These are phyloP conservation scores for Chlamydomonas applanata DNA, from an alignment of 139 green algal genomes.

Conservation along the genomic window DNA sequence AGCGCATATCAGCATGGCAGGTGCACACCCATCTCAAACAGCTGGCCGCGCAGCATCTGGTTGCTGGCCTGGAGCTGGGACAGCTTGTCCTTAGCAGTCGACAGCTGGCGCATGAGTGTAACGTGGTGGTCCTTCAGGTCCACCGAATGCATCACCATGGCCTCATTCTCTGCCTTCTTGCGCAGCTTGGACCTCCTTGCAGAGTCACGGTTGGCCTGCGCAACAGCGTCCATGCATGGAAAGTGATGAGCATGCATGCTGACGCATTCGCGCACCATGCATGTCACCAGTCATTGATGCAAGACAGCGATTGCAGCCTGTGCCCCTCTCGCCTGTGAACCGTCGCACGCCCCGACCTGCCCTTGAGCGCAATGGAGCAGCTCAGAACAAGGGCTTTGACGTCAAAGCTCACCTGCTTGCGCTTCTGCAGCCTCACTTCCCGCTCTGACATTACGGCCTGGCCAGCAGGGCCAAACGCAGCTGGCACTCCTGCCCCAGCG, in stretches of 20 bases:
- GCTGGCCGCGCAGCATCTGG: not conserved
- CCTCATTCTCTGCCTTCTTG: constrained; percentile 20
- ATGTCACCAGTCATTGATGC: too few species aligned
- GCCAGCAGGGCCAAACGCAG: too few species aligned
- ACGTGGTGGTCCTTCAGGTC: not conserved
- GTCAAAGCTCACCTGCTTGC: constrained; percentile 9
- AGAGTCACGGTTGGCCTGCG: constrained; percentile 20
- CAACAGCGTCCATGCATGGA: too few species aligned
- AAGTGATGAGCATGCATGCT: too few species aligned
- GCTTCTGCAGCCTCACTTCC: constrained; percentile 6
- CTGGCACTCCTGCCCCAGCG: too few species aligned
- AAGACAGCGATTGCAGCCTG: too few species aligned
- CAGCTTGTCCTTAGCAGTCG: not conserved
- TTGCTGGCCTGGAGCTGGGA: not conserved
- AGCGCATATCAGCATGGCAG: not conserved
- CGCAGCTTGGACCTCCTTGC: constrained; percentile 7
- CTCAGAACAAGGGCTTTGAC: too few species aligned
- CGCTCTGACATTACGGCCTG: not conserved
- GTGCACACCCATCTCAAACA: not conserved
- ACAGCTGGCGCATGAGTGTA: not conserved
- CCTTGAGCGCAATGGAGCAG: too few species aligned
- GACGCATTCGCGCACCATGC: too few species aligned
- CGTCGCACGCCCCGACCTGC: too few species aligned
- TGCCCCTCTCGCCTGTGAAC: too few species aligned
- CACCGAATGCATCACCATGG: not conserved